These are phyloP conservation scores for Penicillium olsonii DNA, from an alignment of 2,329 filamentous ascomycete genomes.

Conservation along the genomic window DNA sequence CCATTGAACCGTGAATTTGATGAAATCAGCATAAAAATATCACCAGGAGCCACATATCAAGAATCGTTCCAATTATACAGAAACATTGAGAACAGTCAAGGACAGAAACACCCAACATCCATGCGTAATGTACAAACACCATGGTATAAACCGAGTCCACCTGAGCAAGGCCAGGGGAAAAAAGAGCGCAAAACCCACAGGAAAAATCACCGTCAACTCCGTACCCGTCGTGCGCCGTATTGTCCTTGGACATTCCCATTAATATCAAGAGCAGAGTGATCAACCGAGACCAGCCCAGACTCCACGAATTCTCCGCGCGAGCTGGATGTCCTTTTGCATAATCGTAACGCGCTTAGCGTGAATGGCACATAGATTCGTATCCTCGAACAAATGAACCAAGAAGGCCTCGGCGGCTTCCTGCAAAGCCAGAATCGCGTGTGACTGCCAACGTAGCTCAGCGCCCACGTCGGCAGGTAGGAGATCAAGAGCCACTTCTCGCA, in stretches of 20 bases:
- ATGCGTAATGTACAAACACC: slow-evolving; percentile 27
- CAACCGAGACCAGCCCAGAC: slow-evolving; percentile 71
- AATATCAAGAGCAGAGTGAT: slow-evolving; percentile 25
- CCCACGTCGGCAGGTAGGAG: slow-evolving; percentile 60
- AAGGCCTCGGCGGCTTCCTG: slow-evolving; percentile 98
- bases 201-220: slow-evolving; percentile 10
- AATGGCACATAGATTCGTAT: slow-evolving; percentile 93
- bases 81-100: slow-evolving; percentile 1
- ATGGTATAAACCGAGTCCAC: slow-evolving; percentile 17
- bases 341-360: slow-evolving; percentile 97
- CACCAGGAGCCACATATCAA: neutral
- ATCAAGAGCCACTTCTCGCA: slow-evolving; percentile 56
- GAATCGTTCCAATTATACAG: slow-evolving; percentile 9
- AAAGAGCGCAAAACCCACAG: neutral
- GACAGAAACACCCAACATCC: slow-evolving; percentile 20
- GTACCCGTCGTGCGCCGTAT: slow-evolving; percentile 14
- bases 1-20: neutral
- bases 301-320: slow-evolving; percentile 77
- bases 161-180: neutral
- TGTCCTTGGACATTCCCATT: neutral
- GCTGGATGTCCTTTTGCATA: slow-evolving; percentile 97
- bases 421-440: slow-evolving; percentile 86
- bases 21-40: neutral
- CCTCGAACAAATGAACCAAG: slow-evolving; percentile 93
- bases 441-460: slow-evolving; percentile 87